Conservation (phyloP, 2,329 filamentous ascomycete genomes). For the Diaporthe citri region DNA sequence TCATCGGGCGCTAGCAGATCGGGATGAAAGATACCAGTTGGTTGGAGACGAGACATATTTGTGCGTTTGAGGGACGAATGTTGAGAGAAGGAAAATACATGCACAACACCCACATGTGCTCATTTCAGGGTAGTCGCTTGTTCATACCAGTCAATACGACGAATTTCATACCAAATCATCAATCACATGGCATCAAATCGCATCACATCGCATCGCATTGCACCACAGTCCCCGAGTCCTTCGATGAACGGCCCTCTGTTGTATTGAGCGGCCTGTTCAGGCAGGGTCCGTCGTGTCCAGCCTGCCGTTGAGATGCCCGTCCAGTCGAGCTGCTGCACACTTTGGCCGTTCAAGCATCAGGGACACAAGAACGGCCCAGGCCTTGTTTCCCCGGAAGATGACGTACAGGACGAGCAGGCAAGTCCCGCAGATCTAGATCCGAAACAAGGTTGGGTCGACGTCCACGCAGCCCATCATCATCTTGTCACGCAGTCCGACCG, state of each 20-base stretch:
- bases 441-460: slow-evolving; percentile 18
- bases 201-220: background rate
- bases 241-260: background rate
- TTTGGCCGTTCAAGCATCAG: background rate
- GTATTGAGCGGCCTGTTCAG: background rate
- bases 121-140: slow-evolving; percentile 20
- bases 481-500: background rate
- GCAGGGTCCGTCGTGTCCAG: no score
- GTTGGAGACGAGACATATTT: slow-evolving; percentile 13
- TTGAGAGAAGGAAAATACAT: slow-evolving; percentile 19
- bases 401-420: slow-evolving; percentile 2
- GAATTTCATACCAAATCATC: slow-evolving; percentile 12
- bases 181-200: background rate
- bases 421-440: slow-evolving; percentile 22
- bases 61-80: slow-evolving; percentile 12
- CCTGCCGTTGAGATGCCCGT: background rate
- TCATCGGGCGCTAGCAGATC: slow-evolving; percentile 34
- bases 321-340: background rate
- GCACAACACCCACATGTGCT: slow-evolving; percentile 31
- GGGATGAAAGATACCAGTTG: slow-evolving; percentile 35
- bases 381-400: slow-evolving; percentile 6
- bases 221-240: background rate
- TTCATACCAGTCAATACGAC: slow-evolving; percentile 36
- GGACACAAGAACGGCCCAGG: background rate
- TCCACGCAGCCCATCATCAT: background rate